Conservation (phyloP, 176 grass and related monocot species). For the Lolium rigidum region DNA sequence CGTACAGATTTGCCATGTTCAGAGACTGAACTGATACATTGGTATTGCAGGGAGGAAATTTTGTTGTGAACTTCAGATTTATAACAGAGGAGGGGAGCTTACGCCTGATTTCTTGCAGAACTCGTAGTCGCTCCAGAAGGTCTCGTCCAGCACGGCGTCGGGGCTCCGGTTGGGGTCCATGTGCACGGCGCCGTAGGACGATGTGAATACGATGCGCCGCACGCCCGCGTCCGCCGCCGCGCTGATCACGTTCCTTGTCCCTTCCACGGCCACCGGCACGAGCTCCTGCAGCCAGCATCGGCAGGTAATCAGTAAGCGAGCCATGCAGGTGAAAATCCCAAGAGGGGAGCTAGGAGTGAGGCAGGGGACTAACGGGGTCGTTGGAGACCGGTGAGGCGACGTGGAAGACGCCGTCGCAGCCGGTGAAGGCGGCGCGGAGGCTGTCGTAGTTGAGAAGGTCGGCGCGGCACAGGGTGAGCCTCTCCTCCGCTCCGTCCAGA, state of each 20-base stretch:
- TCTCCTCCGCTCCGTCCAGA: constrained; percentile 39
- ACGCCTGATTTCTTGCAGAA: constrained; percentile 54
- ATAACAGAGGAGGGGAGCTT: neutral
- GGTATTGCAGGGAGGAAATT: too few relatives aligned
- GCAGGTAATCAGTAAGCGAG: neutral
- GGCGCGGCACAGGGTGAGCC: constrained; percentile 54
- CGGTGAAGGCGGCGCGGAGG: constrained; percentile 42
- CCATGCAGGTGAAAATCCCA: neutral
- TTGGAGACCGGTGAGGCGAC: constrained; percentile 57
- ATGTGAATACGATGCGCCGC: constrained; percentile 50
- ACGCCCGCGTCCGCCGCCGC: constrained; percentile 40
- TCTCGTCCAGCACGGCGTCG: constrained; percentile 62
- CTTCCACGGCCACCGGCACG: constrained; percentile 50
- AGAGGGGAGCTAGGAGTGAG: neutral
- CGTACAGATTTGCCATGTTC: neutral
- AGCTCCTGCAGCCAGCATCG: neutral
- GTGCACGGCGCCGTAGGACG: constrained; percentile 61
- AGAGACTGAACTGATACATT: neutral
- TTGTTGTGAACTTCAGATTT: too few relatives aligned
- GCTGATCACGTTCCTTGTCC: constrained; percentile 51
- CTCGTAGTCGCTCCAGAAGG: constrained; percentile 62
- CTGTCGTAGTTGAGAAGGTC: constrained; percentile 41
- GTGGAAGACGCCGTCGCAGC: constrained; percentile 66
- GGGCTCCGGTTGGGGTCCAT: constrained; percentile 66
- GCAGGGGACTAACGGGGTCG: neutral